phyloP scores from a whole-genome alignment of 768 basidiomycete genomes.

The Paxillus involutus region DNA sequence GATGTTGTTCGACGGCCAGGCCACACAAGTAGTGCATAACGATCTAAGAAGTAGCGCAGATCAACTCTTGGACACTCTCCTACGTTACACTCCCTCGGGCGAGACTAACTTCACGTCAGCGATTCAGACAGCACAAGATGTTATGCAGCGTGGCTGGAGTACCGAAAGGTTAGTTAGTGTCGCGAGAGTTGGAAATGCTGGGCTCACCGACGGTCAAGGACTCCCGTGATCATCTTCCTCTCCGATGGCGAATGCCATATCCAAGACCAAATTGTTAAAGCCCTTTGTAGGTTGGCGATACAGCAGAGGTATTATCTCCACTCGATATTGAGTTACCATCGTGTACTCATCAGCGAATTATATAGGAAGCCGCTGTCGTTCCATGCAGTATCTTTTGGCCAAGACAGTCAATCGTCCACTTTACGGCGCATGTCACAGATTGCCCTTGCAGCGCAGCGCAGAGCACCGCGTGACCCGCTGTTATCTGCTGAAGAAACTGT shows the following conservation, averaged over 20 bases:
- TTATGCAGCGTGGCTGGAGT: conserved; percentile 46
- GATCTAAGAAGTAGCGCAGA: conserved; percentile 43
- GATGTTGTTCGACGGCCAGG: conserved; percentile 38
- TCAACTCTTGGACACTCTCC: conserved; percentile 35
- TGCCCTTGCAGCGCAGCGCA: conserved; percentile 44
- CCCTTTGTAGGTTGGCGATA: conserved; percentile 37
- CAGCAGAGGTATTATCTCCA: conserved; percentile 35
- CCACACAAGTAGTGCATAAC: conserved; percentile 31
- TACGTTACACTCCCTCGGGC: no score
- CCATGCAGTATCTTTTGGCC: conserved; percentile 51
- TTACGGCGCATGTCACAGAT: conserved; percentile 47
- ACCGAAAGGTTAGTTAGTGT: conserved; percentile 37
- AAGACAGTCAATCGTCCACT: conserved; percentile 7
- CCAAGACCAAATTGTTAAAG: conserved; percentile 33
- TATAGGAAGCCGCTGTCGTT: conserved; percentile 49
- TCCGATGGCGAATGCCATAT: conserved; percentile 47
- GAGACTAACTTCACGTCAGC: conserved; percentile 44
- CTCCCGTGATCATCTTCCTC: conserved; percentile 7
- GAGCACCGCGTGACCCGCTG: conserved; percentile 37
- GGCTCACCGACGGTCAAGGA: not conserved
- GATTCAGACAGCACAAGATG: conserved; percentile 27
- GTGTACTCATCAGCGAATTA: not conserved
- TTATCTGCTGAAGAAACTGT: conserved; percentile 25
- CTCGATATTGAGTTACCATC: not conserved
- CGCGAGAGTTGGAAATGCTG: not conserved